Conservation (phyloP, 495 filamentous ascomycete genomes). For the Hypomontagnella monticulosa region DNA sequence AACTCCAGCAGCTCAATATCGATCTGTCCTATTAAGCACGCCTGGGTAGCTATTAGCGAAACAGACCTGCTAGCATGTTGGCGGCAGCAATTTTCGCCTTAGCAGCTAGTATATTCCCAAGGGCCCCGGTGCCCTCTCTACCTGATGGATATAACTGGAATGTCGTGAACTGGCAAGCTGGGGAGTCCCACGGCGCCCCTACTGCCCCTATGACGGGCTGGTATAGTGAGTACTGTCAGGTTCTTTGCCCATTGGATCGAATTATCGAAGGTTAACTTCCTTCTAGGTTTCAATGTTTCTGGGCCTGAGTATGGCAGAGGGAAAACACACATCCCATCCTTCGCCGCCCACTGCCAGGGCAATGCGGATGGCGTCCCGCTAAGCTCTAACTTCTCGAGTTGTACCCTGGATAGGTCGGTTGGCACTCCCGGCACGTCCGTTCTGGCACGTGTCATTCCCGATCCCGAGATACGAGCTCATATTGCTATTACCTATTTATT, state of each 20-base stretch:
- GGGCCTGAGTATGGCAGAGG: background rate
- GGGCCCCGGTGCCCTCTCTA: no score
- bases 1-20: no score
- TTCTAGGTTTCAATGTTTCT: constrained; percentile 13
- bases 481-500: constrained; percentile 15
- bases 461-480: background rate
- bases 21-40: no score
- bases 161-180: constrained; percentile 9
- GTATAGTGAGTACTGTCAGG: constrained; percentile 9
- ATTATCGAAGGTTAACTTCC: background rate
- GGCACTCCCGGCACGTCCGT: background rate
- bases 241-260: background rate
- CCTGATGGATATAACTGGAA: constrained; percentile 15
- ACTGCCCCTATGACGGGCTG: background rate
- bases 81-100: background rate
- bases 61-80: no score
- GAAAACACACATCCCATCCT: background rate
- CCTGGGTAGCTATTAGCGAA: no score
- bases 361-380: constrained; percentile 8
- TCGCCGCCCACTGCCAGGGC: constrained; percentile 13
- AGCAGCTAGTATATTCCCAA: background rate
- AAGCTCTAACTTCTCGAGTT: constrained; percentile 3
- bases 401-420: background rate
- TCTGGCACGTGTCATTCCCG: constrained; percentile 11
- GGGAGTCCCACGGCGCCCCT: constrained; percentile 13